Evolutionary conservation across 2,329 filamentous ascomycete genomes (phyloP).

Genomic region (Diaporthe australafricana): DNA sequence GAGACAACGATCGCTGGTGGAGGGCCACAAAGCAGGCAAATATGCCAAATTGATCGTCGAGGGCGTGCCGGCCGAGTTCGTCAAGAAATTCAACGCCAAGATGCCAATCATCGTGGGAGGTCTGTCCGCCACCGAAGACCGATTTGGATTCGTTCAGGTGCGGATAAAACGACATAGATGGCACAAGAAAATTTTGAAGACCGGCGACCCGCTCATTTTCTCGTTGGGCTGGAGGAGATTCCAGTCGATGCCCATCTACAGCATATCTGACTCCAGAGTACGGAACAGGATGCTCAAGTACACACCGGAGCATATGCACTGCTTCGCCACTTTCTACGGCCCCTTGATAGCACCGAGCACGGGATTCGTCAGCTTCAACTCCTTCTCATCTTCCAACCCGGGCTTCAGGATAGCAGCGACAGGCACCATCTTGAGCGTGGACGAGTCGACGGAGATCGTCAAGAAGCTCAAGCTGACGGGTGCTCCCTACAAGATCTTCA

Average conservation of each 20-base stretch:
- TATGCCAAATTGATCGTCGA: conserved; percentile 94
- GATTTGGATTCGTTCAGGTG: conserved; percentile 95
- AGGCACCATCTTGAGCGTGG: conserved; percentile 91
- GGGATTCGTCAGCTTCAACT: conserved; percentile 93
- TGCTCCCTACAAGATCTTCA: conserved; percentile 96
- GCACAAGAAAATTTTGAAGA: conserved; percentile 99
- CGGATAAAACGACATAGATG: conserved; percentile 97
- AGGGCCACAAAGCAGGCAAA: conserved; percentile 91
- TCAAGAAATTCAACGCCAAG: conserved; percentile 81
- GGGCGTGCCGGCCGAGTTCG: conserved; percentile 91
- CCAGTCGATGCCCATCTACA: conserved; percentile 92
- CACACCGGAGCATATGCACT: conserved; percentile 99
- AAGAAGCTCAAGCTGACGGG: conserved; percentile 99
- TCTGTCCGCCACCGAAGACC: conserved; percentile 91
- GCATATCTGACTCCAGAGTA: conserved; percentile 91
- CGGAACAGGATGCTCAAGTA: conserved; percentile 99
- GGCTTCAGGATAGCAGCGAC: conserved; percentile 96
- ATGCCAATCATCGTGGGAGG: conserved; percentile 91
- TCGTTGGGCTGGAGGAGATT: conserved; percentile 96
- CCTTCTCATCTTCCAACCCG: conserved; percentile 83
- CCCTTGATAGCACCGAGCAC: conserved; percentile 96
- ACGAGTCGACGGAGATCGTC: conserved; percentile 96
- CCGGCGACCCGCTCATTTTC: conserved; percentile 96
- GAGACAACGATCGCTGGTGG: conserved; percentile 82
- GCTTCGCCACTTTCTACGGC: conserved; percentile 94